A percentile compares a stretch with the other conserved stretches of the same genome.
phyloP scores from a whole-genome alignment of 2,329 filamentous ascomycete genomes.

The Aureobasidium musti region DNA sequence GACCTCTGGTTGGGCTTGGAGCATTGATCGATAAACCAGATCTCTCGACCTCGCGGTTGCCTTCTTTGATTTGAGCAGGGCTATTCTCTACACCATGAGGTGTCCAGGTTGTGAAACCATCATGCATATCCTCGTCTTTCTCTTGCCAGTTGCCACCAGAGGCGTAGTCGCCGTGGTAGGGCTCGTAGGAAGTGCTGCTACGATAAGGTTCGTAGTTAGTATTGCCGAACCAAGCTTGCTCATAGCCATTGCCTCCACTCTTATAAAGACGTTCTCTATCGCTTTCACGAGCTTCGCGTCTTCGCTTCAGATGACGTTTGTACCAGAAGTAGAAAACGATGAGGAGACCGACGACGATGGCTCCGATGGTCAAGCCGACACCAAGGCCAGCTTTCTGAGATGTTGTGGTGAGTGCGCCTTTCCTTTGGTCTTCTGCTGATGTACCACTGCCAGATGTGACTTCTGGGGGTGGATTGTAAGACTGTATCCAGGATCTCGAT shows the following conservation, averaged over 20 bases:
- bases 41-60: constrained; percentile 44
- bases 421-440: constrained; percentile 37
- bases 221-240: constrained; percentile 19
- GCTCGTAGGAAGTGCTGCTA: constrained; percentile 14
- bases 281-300: constrained; percentile 39
- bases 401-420: constrained; percentile 45
- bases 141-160: constrained; percentile 29
- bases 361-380: constrained; percentile 49
- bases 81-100: neutral
- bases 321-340: constrained; percentile 53
- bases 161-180: constrained; percentile 8
- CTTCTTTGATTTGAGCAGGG: constrained; percentile 28
- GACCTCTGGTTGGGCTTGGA: constrained; percentile 52
- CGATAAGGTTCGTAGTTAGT: constrained; percentile 18
- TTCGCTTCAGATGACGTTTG: constrained; percentile 44
- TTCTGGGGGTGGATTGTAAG: constrained; percentile 52
- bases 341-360: constrained; percentile 46
- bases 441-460: constrained; percentile 1
- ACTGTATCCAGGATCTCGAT: constrained; percentile 59
- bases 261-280: constrained; percentile 29
- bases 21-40: constrained; percentile 52
- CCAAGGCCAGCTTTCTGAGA: constrained; percentile 52
- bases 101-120: constrained; percentile 28
- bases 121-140: constrained; percentile 26
- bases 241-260: constrained; percentile 17